Conservation (phyloP, 768 basidiomycete genomes). For the Pisolithus sp. region DNA sequence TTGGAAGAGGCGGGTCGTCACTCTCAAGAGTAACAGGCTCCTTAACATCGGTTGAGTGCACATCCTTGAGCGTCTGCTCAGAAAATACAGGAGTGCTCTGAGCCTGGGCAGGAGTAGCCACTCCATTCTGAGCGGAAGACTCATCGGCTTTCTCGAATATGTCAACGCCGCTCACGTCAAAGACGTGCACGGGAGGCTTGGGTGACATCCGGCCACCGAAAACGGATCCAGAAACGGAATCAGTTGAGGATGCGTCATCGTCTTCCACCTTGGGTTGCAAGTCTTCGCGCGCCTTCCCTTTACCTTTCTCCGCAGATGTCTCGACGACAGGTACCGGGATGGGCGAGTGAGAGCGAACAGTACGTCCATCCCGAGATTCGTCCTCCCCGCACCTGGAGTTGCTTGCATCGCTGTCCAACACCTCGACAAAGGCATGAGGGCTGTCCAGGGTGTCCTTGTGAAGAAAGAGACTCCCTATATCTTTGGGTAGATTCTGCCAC, state of each 20-base stretch:
- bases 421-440: slow-evolving; percentile 63
- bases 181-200: slow-evolving; percentile 61
- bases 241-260: slow-evolving; percentile 34
- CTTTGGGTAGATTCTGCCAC: slow-evolving; percentile 53
- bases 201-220: slow-evolving; percentile 35
- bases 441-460: slow-evolving; percentile 29
- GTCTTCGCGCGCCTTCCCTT: slow-evolving; percentile 30
- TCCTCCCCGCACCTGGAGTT: slow-evolving; percentile 24
- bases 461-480: slow-evolving; percentile 36
- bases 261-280: slow-evolving; percentile 20
- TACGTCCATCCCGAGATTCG: slow-evolving; percentile 30
- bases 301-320: slow-evolving; percentile 39
- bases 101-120: slow-evolving; percentile 28
- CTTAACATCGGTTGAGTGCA: slow-evolving; percentile 4
- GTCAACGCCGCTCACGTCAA: slow-evolving; percentile 29
- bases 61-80: slow-evolving; percentile 16
- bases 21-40: slow-evolving; percentile 11
- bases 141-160: slow-evolving; percentile 16
- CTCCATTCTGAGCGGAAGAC: slow-evolving; percentile 16
- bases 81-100: slow-evolving; percentile 36
- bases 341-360: slow-evolving; percentile 20
- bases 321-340: slow-evolving; percentile 8
- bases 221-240: slow-evolving; percentile 39
- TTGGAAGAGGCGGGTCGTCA: slow-evolving; percentile 49
- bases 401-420: slow-evolving; percentile 38